Base-by-base conservation (phyloP, 305 asterid genomes). In the Solanum chacoense region DNA sequence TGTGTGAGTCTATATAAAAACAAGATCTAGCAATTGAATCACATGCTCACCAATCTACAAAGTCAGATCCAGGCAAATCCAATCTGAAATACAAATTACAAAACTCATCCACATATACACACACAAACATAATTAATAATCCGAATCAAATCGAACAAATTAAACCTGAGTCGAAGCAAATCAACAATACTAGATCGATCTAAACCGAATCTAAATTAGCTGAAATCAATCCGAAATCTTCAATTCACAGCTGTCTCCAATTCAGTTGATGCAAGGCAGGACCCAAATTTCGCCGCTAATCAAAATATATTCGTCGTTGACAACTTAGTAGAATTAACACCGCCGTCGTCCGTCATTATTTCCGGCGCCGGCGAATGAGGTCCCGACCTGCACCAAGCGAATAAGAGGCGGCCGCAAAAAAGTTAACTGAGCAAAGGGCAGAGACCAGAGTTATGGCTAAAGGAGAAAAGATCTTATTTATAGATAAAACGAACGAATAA, bases 301-400 rank as follows among this genome's bases (percentile, higher is more conserved):
- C 89, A 50, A 63, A 18, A 29, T 71, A 4, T 13, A 71, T 28
- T 14, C 22, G 34, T 6, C n/a, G 29, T 34, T 75, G 42, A 75
- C 6, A 75, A 20, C 45, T 32, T 59, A 29, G 16, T 69, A 69
- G 75, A 24, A 69, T 72, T 1, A 72, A 29, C 34, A 1, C 14
- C 80, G 42, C 26, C 80, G 80, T 4, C 65, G 80, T 6, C 42
- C 1, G 22, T 22, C 59, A 6, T 69, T 26, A 69, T 11, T 69
- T 2, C 31, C 88, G 79, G 84, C 88, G 76, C 74, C 45, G 91
- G 73, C 90, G 85, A 32, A 89, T 91, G 76, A 90, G 88, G 88
- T 76, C 98, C 97, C 96, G 97, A 94, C 95, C 98, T 94, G 98
- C 98, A 95, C 97, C 98, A 95, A 95, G 98, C 98, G 97, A 95